Conservation (phyloP, 345 rosid genomes). For the Mercurialis annua region DNA sequence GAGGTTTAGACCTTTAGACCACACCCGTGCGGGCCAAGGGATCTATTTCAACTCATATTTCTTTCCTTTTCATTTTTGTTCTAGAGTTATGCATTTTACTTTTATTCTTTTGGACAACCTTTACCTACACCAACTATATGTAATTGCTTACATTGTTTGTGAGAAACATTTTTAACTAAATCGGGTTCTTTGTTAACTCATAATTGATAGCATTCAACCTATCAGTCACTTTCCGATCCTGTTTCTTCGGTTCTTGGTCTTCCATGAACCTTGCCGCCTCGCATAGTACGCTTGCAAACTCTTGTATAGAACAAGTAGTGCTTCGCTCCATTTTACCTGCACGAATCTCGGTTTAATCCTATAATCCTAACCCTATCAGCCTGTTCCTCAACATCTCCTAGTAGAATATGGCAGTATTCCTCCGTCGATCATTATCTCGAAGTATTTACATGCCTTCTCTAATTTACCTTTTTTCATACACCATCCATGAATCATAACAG, state of each 20-base stretch:
- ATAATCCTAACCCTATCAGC: constrained; percentile 51
- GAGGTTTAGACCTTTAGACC: too few relatives aligned
- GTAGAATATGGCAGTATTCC: constrained; percentile 78
- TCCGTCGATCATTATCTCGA: constrained; percentile 91
- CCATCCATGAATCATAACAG: constrained; percentile 80
- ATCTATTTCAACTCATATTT: not conserved
- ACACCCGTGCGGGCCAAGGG: too few relatives aligned
- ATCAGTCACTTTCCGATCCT: constrained; percentile 23
- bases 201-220: not conserved
- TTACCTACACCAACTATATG: too few relatives aligned
- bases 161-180: too few relatives aligned
- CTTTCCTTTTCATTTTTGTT: not conserved
- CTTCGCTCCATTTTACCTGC: constrained; percentile 72
- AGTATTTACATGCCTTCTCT: constrained; percentile 79
- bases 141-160: too few relatives aligned
- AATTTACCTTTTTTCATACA: constrained; percentile 71
- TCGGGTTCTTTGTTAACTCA: too few relatives aligned
- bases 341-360: constrained; percentile 60
- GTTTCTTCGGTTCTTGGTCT: constrained; percentile 24
- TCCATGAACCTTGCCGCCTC: constrained; percentile 34
- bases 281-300: constrained; percentile 61
- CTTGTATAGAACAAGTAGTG: constrained; percentile 59
- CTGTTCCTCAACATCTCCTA: constrained; percentile 69
- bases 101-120: too few relatives aligned
- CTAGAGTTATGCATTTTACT: not conserved